Evolutionary conservation across 2,329 filamentous ascomycete species (phyloP).

Genomic region (Botrytis paeoniae): DNA sequence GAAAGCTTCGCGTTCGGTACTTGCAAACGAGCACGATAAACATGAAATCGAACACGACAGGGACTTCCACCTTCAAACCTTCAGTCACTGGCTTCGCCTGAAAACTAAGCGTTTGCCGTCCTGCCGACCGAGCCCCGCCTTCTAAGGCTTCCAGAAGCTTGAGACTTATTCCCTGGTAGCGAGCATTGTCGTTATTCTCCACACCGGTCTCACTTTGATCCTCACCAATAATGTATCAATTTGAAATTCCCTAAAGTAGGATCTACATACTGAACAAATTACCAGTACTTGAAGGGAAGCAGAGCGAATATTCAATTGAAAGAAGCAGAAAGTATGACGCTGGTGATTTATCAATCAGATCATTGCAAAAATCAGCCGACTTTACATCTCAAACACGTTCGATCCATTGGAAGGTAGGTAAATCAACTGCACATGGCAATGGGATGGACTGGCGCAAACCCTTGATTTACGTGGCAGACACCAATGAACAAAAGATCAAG

Average conservation of each 20-base stretch:
- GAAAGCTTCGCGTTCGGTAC: background rate
- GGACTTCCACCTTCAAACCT: background rate
- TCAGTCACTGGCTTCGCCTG: background rate
- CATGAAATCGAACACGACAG: background rate
- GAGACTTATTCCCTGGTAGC: background rate
- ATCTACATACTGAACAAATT: background rate
- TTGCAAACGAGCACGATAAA: background rate
- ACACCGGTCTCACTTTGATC: background rate
- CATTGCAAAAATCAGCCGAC: background rate
- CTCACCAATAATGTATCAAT: background rate
- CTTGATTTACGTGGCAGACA: background rate
- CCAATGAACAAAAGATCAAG: background rate
- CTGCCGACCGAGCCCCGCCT: background rate
- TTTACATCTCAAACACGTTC: background rate
- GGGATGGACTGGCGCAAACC: background rate
- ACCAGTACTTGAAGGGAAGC: background rate
- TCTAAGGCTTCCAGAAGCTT: conserved; percentile 3
- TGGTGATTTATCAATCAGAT: background rate
- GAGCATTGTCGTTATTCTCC: conserved; percentile 3
- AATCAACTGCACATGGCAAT: background rate
- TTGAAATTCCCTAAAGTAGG: background rate
- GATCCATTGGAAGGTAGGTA: background rate
- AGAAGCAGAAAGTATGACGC: background rate
- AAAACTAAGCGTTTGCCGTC: background rate
- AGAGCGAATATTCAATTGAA: background rate